Evolutionary conservation across 1,284 basidiomycete species (phyloP).

Genomic region (Apiotrichum montevideense): DNA sequence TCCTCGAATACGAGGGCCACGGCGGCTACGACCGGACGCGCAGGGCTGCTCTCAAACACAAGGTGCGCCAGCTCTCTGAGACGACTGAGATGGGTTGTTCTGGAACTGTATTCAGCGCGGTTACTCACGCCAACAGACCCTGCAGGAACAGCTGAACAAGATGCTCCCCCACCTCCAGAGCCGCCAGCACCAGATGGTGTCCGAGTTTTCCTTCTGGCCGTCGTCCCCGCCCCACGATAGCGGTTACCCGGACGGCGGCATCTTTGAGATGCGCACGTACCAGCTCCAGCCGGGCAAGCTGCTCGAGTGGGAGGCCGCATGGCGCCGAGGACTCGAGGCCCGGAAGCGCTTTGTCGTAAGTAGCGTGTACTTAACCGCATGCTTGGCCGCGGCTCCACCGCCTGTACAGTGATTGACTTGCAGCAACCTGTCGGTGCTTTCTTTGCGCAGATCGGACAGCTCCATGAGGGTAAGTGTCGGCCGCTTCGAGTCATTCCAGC

Average conservation of each 20-base stretch:
- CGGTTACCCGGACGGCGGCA: constrained; percentile 58
- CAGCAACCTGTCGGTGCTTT: constrained; percentile 80
- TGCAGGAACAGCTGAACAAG: constrained; percentile 24
- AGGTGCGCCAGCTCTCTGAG: constrained; percentile 23
- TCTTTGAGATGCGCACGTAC: constrained; percentile 87
- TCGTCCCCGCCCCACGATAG: constrained; percentile 71
- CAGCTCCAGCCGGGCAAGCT: constrained; percentile 65
- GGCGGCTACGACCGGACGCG: constrained; percentile 62
- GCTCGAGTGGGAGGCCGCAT: constrained; percentile 86
- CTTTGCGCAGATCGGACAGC: constrained; percentile 84
- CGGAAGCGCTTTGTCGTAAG: constrained; percentile 65
- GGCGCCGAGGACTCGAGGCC: constrained; percentile 84
- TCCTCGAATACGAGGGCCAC: constrained; percentile 86
- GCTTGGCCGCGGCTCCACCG: neutral
- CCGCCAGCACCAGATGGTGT: constrained; percentile 69
- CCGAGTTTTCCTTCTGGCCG: constrained; percentile 91
- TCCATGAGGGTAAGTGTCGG: constrained; percentile 56
- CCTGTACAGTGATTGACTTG: neutral
- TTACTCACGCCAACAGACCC: constrained; percentile 4
- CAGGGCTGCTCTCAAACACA: constrained; percentile 19
- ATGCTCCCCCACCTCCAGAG: constrained; percentile 68
- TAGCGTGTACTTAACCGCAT: constrained; percentile 5
- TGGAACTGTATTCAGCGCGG: neutral
- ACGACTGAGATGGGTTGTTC: neutral
- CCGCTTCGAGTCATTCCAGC: neutral